phyloP scores from a whole-genome alignment of 768 basidiomycete species.

The Scleroderma citrinum region DNA sequence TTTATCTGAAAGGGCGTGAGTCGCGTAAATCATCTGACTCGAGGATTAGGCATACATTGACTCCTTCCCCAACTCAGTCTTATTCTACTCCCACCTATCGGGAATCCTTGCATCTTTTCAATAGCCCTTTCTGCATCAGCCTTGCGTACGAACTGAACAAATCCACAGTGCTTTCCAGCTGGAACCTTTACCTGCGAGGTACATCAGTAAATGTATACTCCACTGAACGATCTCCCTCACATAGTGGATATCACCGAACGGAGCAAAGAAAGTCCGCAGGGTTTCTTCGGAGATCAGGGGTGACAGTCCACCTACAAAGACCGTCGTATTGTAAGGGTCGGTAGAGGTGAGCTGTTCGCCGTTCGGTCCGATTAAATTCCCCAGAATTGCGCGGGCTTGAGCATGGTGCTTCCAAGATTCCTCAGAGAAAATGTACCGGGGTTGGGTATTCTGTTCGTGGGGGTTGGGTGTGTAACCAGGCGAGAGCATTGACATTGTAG shows the following conservation, averaged over 20 bases:
- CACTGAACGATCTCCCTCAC: slow-evolving; percentile 38
- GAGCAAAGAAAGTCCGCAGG: slow-evolving; percentile 81
- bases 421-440: slow-evolving; percentile 57
- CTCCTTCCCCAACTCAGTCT: slow-evolving; percentile 90
- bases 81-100: slow-evolving; percentile 87
- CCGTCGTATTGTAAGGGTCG: slow-evolving; percentile 95
- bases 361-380: slow-evolving; percentile 80
- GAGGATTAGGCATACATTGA: slow-evolving; percentile 52
- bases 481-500: slow-evolving; percentile 24
- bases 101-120: slow-evolving; percentile 96
- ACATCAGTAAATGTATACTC: slow-evolving; percentile 4
- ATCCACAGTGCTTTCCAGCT: slow-evolving; percentile 91
- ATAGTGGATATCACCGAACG: slow-evolving; percentile 93
- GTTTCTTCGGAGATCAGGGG: slow-evolving; percentile 90
- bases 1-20: slow-evolving; percentile 51
- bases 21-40: not conserved
- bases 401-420: slow-evolving; percentile 84
- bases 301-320: slow-evolving; percentile 88
- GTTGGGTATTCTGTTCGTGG: slow-evolving; percentile 35
- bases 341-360: slow-evolving; percentile 83
- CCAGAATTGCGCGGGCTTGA: slow-evolving; percentile 76
- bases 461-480: slow-evolving; percentile 39
- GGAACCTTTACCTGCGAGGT: slow-evolving; percentile 83
- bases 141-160: slow-evolving; percentile 92
- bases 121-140: slow-evolving; percentile 89